Evolutionary conservation across 768 basidiomycete species (phyloP).

Genomic region (Mycena epipterygia): DNA sequence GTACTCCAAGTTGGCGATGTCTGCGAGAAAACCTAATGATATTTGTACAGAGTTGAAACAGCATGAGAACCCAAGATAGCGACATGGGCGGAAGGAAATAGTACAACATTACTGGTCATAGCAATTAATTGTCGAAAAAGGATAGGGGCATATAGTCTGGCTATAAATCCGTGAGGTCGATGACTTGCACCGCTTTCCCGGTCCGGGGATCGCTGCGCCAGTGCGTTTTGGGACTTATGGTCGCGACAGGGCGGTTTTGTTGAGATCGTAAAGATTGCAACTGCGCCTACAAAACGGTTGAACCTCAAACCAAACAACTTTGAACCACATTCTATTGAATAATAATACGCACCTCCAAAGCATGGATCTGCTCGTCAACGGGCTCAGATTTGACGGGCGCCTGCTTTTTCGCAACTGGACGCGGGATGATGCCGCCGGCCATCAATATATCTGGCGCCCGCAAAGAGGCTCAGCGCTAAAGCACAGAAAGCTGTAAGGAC

Average conservation of each 20-base stretch:
- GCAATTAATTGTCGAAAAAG: neutral
- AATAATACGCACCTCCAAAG: slow-evolving; percentile 20
- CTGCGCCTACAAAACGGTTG: slow-evolving; percentile 9
- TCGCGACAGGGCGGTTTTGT: neutral
- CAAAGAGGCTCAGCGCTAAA: neutral
- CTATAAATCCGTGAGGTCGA: slow-evolving; percentile 31
- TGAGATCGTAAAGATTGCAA: slow-evolving; percentile 13
- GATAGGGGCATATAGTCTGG: too few relatives aligned
- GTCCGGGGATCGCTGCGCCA: slow-evolving; percentile 25
- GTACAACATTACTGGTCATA: neutral
- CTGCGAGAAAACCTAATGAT: too few relatives aligned
- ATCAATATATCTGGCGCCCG: slow-evolving; percentile 20
- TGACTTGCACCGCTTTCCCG: slow-evolving; percentile 24
- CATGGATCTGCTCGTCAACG: slow-evolving; percentile 28
- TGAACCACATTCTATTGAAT: too few relatives aligned
- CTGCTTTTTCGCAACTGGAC: neutral
- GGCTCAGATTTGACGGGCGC: slow-evolving; percentile 24
- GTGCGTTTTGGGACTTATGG: slow-evolving; percentile 7
- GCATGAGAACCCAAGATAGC: too few relatives aligned
- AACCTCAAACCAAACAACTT: neutral
- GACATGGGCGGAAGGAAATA: neutral
- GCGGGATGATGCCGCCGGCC: slow-evolving; percentile 33
- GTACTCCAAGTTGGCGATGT: too few relatives aligned
- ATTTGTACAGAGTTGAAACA: too few relatives aligned
- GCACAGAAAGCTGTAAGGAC: neutral